A percentile compares a stretch with the other conserved stretches of the same genome.
Evolutionary conservation across 139 green algal genomes (phyloP).

Genomic region (Gonium pectorale): DNA sequence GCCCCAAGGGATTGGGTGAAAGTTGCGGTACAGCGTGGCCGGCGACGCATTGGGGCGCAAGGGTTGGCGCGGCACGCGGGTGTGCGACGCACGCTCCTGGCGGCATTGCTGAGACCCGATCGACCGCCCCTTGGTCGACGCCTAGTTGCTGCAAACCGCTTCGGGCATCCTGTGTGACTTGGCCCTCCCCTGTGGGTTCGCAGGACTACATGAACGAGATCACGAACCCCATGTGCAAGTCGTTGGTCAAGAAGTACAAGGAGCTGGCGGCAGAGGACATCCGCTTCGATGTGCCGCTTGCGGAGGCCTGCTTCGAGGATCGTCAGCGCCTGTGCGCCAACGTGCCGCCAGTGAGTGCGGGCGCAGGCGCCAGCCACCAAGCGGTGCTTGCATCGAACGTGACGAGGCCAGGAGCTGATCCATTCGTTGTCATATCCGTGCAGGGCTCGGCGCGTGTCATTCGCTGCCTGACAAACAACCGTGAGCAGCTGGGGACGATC

Average conservation of each 20-base stretch:
- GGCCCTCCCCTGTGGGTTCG: too few species aligned
- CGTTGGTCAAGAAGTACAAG: slow-evolving; percentile 58
- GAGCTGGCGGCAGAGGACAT: slow-evolving; percentile 81
- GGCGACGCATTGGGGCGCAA: too few species aligned
- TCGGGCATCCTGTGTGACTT: too few species aligned
- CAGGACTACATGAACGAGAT: slow-evolving; percentile 54
- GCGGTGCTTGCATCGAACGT: neutral
- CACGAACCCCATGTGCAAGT: slow-evolving; percentile 57
- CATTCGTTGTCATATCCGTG: too few species aligned
- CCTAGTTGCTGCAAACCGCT: too few species aligned
- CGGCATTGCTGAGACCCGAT: too few species aligned
- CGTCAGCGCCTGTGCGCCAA: slow-evolving; percentile 64
- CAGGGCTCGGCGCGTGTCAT: slow-evolving; percentile 88
- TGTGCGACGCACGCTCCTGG: too few species aligned
- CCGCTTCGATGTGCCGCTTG: slow-evolving; percentile 87
- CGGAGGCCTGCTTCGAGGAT: slow-evolving; percentile 78
- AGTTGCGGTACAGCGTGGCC: too few species aligned
- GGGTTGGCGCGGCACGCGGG: too few species aligned
- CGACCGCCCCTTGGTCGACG: too few species aligned
- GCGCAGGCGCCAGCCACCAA: too few species aligned
- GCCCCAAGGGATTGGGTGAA: too few species aligned
- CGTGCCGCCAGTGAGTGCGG: slow-evolving; percentile 65
- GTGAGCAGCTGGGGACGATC: slow-evolving; percentile 70
- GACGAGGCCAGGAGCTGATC: neutral
- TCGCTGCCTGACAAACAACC: slow-evolving; percentile 81